Percentiles rank a stretch among this genome's conserved stretches.
phyloP scores from a whole-genome alignment of 441 rosid genomes.

The Croton laevigatus region DNA sequence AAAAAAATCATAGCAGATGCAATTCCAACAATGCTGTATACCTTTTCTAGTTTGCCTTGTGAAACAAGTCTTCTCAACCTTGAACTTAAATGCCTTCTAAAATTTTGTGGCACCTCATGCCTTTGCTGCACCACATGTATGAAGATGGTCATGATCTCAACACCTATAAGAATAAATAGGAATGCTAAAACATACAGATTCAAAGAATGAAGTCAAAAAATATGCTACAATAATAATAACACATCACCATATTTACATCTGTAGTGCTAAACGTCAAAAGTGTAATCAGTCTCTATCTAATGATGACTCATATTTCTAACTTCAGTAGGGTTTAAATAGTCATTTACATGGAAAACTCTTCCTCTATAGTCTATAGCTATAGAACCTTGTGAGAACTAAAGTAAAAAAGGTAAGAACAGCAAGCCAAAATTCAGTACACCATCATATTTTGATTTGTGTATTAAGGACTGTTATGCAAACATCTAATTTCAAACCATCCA shows the following conservation, averaged over 20 bases:
- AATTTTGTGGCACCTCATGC: constrained; percentile 56
- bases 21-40: background rate
- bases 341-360: too few relatives aligned
- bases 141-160: constrained; percentile 14
- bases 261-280: background rate
- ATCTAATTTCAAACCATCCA: background rate
- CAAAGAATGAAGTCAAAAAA: background rate
- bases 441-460: background rate
- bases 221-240: background rate
- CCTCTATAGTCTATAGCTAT: too few relatives aligned
- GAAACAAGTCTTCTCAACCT: constrained; percentile 73
- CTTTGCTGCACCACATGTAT: constrained; percentile 43
- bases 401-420: background rate
- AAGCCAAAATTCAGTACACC: background rate
- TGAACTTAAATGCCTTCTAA: constrained; percentile 65
- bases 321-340: too few relatives aligned
- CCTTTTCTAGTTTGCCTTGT: constrained; percentile 49
- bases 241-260: background rate
- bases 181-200: background rate
- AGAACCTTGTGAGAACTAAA: background rate
- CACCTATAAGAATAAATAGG: background rate
- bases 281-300: too few relatives aligned
- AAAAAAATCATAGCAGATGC: background rate
- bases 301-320: too few relatives aligned
- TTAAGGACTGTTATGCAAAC: background rate